Percentiles rank a stretch among this genome's conserved stretches.
Conservation (phyloP, 768 basidiomycete species). For the Tricholoma bakamatsutake region DNA sequence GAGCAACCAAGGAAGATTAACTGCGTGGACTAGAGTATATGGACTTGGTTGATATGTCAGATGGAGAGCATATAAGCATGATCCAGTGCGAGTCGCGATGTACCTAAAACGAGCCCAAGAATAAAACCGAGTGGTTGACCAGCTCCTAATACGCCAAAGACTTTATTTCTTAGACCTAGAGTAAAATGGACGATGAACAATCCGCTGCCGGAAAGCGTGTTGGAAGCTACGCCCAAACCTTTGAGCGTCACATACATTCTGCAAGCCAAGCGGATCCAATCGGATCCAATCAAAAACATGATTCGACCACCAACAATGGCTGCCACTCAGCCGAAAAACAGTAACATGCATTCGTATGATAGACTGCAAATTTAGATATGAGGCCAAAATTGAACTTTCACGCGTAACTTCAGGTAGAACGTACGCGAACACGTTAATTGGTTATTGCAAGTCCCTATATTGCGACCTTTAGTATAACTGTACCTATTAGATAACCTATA, state of each 20-base stretch:
- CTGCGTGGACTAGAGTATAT: too few relatives aligned
- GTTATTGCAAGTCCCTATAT: constrained; percentile 1
- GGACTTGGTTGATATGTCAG: not conserved
- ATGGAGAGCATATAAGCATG: not conserved
- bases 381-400: not conserved
- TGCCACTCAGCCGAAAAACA: constrained; percentile 1
- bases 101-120: constrained; percentile 1
- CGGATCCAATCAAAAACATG: not conserved
- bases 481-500: not conserved
- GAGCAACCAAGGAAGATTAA: too few relatives aligned
- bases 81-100: not conserved
- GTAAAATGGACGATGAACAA: not conserved
- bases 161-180: not conserved
- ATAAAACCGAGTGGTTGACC: constrained; percentile 1
- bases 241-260: not conserved
- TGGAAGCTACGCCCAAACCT: not conserved
- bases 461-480: not conserved
- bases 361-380: not conserved
- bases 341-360: not conserved
- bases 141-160: not conserved
- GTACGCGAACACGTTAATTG: not conserved
- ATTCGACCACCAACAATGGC: not conserved
- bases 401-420: not conserved
- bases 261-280: constrained; percentile 1
- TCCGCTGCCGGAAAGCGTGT: not conserved